Evolutionary conservation across 331 rosid genomes (phyloP), one percentile per base, ranked within the genome.

Genomic region (Malus hybrid): DNA sequence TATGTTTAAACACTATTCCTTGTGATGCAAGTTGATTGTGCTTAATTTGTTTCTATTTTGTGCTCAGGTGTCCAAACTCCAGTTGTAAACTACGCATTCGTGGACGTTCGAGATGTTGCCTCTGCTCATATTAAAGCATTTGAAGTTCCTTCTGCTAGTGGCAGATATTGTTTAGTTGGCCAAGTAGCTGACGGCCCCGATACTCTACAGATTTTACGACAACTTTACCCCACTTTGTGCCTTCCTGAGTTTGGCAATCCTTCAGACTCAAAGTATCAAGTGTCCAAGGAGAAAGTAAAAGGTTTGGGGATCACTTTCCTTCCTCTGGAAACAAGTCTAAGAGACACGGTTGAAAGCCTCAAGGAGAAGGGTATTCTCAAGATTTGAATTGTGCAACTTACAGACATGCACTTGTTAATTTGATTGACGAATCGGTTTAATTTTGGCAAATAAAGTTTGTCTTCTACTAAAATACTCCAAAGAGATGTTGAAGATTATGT

Each of bases 201-300:
- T 18, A 16, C 16, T 18, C 8, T n/a, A 10, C 18, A 44, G 70
- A 69, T 57, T 16, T 29, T 77, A 48, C 39, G 6, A 11, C 13
- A 69, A n/a, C 61, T 44, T 5, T 63, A 24, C 65, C 70, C 80
- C n/a, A 59, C 28, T 44, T 27, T 59, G 50, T 1, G 4, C 27
- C 20, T n/a, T 36, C 62, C 75, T 60, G 64, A 65, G 54, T 79
- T 60, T 11, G 65, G 74, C 7, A 22, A 73, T 15, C 77, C 77
- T 6, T 70, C 71, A 27, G 10, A 15, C 16, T 67, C 75, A 5
- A 66, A 63, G 57, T 83, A 10, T 70, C 77, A 76, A 29, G 83
- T 74, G 67, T 83, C 85, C 9, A 69, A 48, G 75, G 85, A 83
- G 73, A 86, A 79, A 60, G 77, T 80, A 18, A 78, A 76, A 74